Conservation (phyloP, 768 basidiomycete genomes). For the Collybia nuda region DNA sequence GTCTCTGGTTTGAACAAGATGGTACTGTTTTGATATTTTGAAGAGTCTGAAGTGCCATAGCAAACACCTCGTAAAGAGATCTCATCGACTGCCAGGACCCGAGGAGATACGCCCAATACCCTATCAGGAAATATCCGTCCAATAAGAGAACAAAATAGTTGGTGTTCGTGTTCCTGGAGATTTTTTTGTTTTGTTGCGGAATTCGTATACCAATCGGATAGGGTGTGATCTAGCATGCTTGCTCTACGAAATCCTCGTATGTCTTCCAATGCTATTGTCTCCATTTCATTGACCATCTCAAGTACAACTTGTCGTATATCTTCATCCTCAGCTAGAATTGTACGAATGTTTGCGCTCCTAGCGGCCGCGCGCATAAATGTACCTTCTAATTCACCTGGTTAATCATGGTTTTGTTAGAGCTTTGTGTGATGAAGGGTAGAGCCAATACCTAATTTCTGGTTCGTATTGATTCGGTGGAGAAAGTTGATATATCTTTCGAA, state of each 20-base stretch:
- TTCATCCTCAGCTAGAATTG: slow-evolving; percentile 10
- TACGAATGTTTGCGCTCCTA: slow-evolving; percentile 11
- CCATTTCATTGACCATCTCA: slow-evolving; percentile 8
- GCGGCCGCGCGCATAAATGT: slow-evolving; percentile 11
- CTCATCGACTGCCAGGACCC: slow-evolving; percentile 1
- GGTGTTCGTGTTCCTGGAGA: not conserved
- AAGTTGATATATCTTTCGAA: slow-evolving; percentile 12
- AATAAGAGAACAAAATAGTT: not conserved
- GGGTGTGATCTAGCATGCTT: slow-evolving; percentile 4
- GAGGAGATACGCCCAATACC: not conserved
- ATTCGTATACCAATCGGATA: not conserved
- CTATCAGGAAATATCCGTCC: not conserved
- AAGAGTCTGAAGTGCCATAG: slow-evolving; percentile 7
- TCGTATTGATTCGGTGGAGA: slow-evolving; percentile 13
- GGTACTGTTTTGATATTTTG: slow-evolving; percentile 7
- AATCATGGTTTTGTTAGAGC: too few species aligned
- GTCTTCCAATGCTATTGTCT: slow-evolving; percentile 13
- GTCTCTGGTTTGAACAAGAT: slow-evolving; percentile 7
- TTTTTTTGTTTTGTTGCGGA: not conserved
- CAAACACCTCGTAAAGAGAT: slow-evolving; percentile 8
- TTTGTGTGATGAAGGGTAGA: too few species aligned
- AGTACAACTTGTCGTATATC: not conserved
- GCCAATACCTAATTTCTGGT: slow-evolving; percentile 18
- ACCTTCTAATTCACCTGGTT: slow-evolving; percentile 17
- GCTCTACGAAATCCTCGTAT: slow-evolving; percentile 8